phyloP scores from a whole-genome alignment of 2,329 filamentous ascomycete species.

The Fusarium verrucosum region DNA sequence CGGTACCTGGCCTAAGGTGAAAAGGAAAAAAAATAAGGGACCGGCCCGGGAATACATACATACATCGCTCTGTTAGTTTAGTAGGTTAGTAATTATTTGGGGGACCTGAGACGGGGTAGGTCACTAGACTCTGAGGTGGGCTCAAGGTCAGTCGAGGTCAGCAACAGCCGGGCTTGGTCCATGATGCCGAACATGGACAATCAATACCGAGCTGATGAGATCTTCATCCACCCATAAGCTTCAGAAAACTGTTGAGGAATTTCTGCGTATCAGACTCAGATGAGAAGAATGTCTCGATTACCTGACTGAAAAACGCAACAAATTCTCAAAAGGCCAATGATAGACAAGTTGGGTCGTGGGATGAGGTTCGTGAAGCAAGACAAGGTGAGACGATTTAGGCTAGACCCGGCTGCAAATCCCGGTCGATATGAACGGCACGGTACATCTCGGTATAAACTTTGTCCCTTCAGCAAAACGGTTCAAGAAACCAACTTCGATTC shows the following conservation, averaged over 20 bases:
- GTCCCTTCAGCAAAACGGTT: conserved; percentile 4
- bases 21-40: conserved; percentile 15
- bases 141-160: conserved; percentile 42
- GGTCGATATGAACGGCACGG: conserved; percentile 16
- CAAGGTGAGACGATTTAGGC: conserved; percentile 44
- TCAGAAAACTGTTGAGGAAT: not conserved
- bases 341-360: conserved; percentile 8
- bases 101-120: conserved; percentile 23
- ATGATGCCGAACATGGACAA: conserved; percentile 35
- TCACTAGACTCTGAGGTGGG: conserved; percentile 34
- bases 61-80: conserved; percentile 11
- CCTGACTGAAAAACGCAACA: not conserved
- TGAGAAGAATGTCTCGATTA: not conserved
- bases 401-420: conserved; percentile 36
- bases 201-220: conserved; percentile 10
- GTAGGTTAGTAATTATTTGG: too few species aligned
- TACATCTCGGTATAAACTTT: conserved; percentile 15
- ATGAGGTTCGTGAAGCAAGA: conserved; percentile 17
- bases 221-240: not conserved
- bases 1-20: conserved; percentile 17
- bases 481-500: conserved; percentile 3
- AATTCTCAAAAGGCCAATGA: conserved; percentile 3
- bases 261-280: not conserved
- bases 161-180: conserved; percentile 25
- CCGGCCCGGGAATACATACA: conserved; percentile 33